Evolutionary conservation across 371 early-diverging fungal genomes (phyloP), one percentile per base, ranked within the genome.

Genomic region (Mortierella sp.): DNA sequence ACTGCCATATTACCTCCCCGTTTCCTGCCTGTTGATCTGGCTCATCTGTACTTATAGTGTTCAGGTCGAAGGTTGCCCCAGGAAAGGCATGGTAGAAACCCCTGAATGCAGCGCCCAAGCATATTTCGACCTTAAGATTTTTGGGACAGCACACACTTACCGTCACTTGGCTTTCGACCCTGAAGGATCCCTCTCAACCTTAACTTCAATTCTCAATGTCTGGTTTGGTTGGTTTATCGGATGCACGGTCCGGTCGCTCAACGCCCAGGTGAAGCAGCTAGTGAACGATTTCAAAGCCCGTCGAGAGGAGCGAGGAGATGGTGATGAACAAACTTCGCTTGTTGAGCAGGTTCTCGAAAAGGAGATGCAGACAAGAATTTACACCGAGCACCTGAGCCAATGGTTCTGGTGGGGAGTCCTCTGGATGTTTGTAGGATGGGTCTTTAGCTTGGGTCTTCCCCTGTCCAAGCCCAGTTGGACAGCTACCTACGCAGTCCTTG

Each of bases 391-490:
- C 40, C 28, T 75, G 39, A 58, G 68, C 24, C 61, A 68, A n/a
- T 79, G 80, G 80, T 79, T 79, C 54, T 79, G 80, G 80, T 72
- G 54, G 47, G 80, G 80, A 11, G 43, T 72, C 32, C 62, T 75
- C 49, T 79, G 80, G 80, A 61, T 68, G 32, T 76, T 85, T 60
- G 47, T 73, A 12, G 83, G 80, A 6, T 83, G 80, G 73, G 24
- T 80, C 47, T 76, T 84, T 51, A 62, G 75, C 30, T 45, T 78
- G 28, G 73, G 81, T 20, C 70, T 89, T 11, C 89, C 89, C 6
- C 55, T 88, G 0, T 85, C 80, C 71, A 89, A 89, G 70, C 73
- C 78, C 20, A 75, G 87, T n/a, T 89, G 89, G 89, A 88, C 88
- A 0, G 87, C 87, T 1, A 83, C 84, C 2, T 89, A 83, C 69